Conservation (phyloP, 768 basidiomycete genomes). For the Crepidotus variabilis region DNA sequence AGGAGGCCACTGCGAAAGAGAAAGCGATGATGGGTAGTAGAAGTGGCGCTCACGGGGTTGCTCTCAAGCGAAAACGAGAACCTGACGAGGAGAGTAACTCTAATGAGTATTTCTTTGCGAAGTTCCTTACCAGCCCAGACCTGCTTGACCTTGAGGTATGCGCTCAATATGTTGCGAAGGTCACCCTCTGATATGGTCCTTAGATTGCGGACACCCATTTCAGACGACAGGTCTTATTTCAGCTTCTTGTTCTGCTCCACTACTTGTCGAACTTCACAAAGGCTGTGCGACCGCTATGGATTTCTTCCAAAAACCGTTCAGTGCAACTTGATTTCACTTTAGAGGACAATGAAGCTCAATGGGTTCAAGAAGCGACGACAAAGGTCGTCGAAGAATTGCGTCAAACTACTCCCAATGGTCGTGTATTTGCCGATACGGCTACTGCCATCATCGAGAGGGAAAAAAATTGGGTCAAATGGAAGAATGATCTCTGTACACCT, state of each 20-base stretch:
- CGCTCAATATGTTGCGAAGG: background rate
- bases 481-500: constrained; percentile 74
- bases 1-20: constrained; percentile 85
- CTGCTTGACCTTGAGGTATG: constrained; percentile 83
- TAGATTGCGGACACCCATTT: constrained; percentile 92
- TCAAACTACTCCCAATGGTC: constrained; percentile 75
- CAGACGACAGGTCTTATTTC: constrained; percentile 89
- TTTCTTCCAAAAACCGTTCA: constrained; percentile 65
- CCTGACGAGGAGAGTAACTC: constrained; percentile 49
- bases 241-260: constrained; percentile 72
- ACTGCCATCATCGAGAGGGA: constrained; percentile 72
- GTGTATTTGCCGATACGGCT: constrained; percentile 73
- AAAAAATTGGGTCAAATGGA: constrained; percentile 90
- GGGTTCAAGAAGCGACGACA: constrained; percentile 68
- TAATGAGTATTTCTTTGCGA: constrained; percentile 88
- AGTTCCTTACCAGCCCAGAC: constrained; percentile 87
- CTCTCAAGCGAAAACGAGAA: constrained; percentile 67
- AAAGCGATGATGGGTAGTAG: constrained; percentile 75
- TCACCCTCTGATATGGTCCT: background rate
- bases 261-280: constrained; percentile 77
- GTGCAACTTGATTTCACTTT: constrained; percentile 83
- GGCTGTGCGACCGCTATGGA: constrained; percentile 56
- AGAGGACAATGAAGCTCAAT: constrained; percentile 61
- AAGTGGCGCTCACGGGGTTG: constrained; percentile 35
- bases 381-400: constrained; percentile 60